Evolutionary conservation across 495 filamentous ascomycete genomes (phyloP), one percentile per base, ranked within the genome.

Genomic region (Xylaria longipes): DNA sequence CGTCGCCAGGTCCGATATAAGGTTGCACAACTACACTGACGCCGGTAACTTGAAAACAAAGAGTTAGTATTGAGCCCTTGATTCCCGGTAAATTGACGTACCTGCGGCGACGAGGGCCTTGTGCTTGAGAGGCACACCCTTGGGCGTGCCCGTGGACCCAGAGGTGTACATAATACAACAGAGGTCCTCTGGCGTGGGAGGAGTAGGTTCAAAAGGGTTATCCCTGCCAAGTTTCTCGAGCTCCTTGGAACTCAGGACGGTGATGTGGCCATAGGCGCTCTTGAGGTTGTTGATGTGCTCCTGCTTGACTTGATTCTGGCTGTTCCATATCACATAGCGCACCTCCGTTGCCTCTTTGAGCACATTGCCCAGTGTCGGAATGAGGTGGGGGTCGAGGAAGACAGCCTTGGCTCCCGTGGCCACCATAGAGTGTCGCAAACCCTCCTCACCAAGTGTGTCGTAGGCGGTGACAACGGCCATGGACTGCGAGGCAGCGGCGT

Each of bases 151-250:
- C 5, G 96, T 99, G n/a, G 95, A 97, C 54, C 96, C 96, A 39
- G 96, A 98, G 2, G 96, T 99, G 85, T 98, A 99, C 96, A 99
- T 99, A 81, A 99, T 97, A 80, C 96, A 97, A 87, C 92, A 96
- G 15, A 99, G 88, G 79, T 97, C 95, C 62, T 97, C 93, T 2
- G 93, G 87, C 33, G 84, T 81, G 4, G 96, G 95, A 48, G 94
- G 92, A 22, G 93, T 90, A 22, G 93, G 89, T 11, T 98, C 95
- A 57, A 90, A 89, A 11, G 88, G 90, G 77, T 97, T 96, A 72
- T 93, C 90, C 80, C 94, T 88, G 75, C 96, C 96, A 54, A 92
- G 83, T 82, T 96, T 90, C 72, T 89, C 81, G 70, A 99, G 83
- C 50, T 98, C 94, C 65, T 97, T 93, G 74, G 96, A 91, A 87